These are phyloP conservation scores for Lablab purpureus DNA, from an alignment of 306 rosid genomes.

Conservation along the genomic window DNA sequence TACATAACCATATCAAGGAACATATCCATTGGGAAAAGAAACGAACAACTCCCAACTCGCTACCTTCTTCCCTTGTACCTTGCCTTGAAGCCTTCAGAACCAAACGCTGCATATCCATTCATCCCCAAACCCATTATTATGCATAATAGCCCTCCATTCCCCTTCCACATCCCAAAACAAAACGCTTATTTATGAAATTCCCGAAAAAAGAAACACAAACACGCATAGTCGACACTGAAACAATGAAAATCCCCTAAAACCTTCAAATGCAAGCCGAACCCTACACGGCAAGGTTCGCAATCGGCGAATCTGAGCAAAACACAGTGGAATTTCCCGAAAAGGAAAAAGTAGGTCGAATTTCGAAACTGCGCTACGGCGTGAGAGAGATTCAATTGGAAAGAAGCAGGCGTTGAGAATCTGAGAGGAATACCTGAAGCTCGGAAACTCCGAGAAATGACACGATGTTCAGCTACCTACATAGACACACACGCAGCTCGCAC, in stretches of 20 bases:
- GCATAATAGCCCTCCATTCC: slow-evolving; percentile 14
- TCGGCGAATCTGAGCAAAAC: slow-evolving; percentile 12
- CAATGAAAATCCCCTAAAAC: slow-evolving; percentile 22
- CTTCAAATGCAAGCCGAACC: slow-evolving; percentile 24
- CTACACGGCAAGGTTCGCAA: slow-evolving; percentile 3
- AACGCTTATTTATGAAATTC: slow-evolving; percentile 15
- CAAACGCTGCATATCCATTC: not conserved
- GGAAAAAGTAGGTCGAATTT: slow-evolving; percentile 1
- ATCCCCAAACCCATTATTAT: slow-evolving; percentile 1
- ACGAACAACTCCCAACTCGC: slow-evolving; percentile 7
- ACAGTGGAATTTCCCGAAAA: not conserved
- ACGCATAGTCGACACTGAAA: not conserved
- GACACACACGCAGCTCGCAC: not conserved
- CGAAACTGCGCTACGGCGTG: slow-evolving; percentile 2
- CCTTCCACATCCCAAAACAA: not conserved
- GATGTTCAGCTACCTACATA: slow-evolving; percentile 43
- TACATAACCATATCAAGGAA: slow-evolving; percentile 10
- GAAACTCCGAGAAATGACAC: slow-evolving; percentile 37
- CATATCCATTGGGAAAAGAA: not conserved
- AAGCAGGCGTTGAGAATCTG: not conserved
- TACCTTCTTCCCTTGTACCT: slow-evolving; percentile 22
- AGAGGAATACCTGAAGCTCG: slow-evolving; percentile 50
- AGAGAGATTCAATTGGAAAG: slow-evolving; percentile 4
- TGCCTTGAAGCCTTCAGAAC: slow-evolving; percentile 13
- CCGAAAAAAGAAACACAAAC: not conserved